Conservation (phyloP, 306 rosid genomes). For the Inga oerstediana region DNA sequence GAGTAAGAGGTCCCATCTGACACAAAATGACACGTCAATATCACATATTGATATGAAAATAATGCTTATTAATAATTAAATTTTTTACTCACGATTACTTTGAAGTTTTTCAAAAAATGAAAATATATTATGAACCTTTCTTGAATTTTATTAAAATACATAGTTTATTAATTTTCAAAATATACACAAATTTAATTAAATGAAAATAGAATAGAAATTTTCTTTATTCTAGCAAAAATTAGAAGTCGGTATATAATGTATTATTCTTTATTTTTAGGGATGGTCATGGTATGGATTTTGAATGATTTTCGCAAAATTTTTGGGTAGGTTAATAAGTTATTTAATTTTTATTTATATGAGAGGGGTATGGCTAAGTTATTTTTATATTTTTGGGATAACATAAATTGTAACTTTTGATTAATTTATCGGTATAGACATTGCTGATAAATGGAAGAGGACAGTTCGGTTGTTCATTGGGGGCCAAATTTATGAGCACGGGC, state of each 20-base stretch:
- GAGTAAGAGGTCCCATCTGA: background rate
- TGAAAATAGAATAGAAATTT: background rate
- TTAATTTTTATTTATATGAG: background rate
- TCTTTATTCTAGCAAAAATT: background rate
- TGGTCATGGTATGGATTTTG: background rate
- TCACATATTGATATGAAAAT: background rate
- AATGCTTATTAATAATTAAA: no score
- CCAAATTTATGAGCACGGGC: conserved; percentile 31
- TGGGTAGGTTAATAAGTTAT: background rate
- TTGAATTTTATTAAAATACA: background rate
- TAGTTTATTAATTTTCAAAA: background rate
- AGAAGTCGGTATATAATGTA: background rate
- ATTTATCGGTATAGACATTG: conserved; percentile 37
- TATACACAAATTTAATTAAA: background rate
- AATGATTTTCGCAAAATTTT: background rate
- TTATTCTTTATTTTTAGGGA: background rate
- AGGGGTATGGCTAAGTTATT: background rate
- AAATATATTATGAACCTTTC: background rate
- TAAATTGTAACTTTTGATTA: background rate
- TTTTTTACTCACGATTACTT: no score
- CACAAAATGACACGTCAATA: background rate
- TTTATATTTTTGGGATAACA: background rate
- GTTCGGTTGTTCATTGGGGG: conserved; percentile 69
- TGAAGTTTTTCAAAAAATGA: background rate
- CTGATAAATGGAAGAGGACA: conserved; percentile 86